Evolutionary conservation across 805 yeast genomes (phyloP).

Genomic region (Diddensiella caesifluorescens): DNA sequence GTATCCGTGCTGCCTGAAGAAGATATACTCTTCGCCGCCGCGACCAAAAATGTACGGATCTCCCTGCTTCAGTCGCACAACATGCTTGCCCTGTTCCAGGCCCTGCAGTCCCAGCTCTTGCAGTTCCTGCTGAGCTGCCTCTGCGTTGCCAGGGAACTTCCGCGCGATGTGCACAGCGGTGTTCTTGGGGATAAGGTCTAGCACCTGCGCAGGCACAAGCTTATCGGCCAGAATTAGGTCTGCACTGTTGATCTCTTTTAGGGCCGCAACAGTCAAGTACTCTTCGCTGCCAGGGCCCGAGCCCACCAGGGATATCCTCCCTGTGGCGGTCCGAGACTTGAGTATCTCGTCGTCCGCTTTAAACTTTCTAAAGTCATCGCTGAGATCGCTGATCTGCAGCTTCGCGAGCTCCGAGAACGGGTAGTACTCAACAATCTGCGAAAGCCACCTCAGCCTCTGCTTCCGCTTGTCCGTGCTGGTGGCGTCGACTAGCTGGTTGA

Average conservation of each 20-base stretch:
- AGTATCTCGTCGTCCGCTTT: not conserved
- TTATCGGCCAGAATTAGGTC: constrained; percentile 87
- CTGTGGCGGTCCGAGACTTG: constrained; percentile 33
- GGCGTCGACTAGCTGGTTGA: constrained; percentile 57
- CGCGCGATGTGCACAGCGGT: constrained; percentile 81
- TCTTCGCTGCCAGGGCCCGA: constrained; percentile 90
- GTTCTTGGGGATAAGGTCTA: constrained; percentile 70
- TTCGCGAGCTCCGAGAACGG: constrained; percentile 64
- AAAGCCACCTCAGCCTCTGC: constrained; percentile 72
- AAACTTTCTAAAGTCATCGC: constrained; percentile 34
- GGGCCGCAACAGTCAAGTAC: constrained; percentile 77
- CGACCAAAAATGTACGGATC: constrained; percentile 96
- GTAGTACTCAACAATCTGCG: constrained; percentile 86
- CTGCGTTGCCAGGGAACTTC: constrained; percentile 96
- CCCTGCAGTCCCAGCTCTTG: constrained; percentile 65
- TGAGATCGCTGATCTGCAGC: constrained; percentile 54
- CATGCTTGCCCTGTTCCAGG: constrained; percentile 60
- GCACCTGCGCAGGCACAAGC: constrained; percentile 81
- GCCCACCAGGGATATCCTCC: constrained; percentile 78
- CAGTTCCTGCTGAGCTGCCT: constrained; percentile 82
- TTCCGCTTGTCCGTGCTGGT: constrained; percentile 29
- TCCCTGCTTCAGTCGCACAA: constrained; percentile 90
- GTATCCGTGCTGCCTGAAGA: constrained; percentile 62
- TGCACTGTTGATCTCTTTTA: constrained; percentile 72
- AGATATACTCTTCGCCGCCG: constrained; percentile 87